A percentile compares a stretch with the other conserved stretches of the same genome.
Conservation (phyloP, 2,329 filamentous ascomycete species). For the Fusarium illudens region DNA sequence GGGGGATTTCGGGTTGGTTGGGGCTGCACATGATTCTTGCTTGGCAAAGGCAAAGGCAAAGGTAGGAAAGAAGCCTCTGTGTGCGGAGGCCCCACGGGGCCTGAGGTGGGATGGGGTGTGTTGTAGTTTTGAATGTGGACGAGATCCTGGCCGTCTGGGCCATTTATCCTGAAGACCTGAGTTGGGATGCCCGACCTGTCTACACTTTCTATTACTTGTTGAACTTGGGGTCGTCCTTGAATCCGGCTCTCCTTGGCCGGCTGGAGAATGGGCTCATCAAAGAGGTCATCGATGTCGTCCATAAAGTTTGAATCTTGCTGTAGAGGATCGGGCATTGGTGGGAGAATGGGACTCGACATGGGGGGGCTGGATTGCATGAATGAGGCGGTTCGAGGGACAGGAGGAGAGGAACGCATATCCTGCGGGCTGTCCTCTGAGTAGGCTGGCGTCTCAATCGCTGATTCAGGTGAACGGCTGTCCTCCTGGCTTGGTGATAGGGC, state of each 20-base stretch:
- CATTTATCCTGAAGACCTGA: slow-evolving; percentile 55
- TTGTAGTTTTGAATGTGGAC: slow-evolving; percentile 50
- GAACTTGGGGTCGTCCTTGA: slow-evolving; percentile 25
- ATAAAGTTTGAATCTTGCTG: slow-evolving; percentile 84
- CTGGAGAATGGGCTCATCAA: slow-evolving; percentile 67
- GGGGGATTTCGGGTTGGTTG: slow-evolving; percentile 18
- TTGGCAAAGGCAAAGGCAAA: slow-evolving; percentile 28
- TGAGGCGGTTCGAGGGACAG: slow-evolving; percentile 71
- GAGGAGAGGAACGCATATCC: slow-evolving; percentile 90
- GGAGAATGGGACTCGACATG: slow-evolving; percentile 81
- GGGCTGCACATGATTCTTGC: slow-evolving; percentile 21
- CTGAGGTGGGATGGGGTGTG: slow-evolving; percentile 39
- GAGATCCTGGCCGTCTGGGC: slow-evolving; percentile 47
- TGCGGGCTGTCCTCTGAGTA: slow-evolving; percentile 74
- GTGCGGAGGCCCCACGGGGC: slow-evolving; percentile 26
- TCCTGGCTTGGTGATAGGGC: slow-evolving; percentile 57
- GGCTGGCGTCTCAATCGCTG: slow-evolving; percentile 59
- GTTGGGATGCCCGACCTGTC: slow-evolving; percentile 50
- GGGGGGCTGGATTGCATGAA: slow-evolving; percentile 68
- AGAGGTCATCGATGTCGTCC: slow-evolving; percentile 76
- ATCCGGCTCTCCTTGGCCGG: slow-evolving; percentile 48
- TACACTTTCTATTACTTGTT: slow-evolving; percentile 44
- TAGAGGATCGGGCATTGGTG: slow-evolving; percentile 68
- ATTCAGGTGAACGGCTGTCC: slow-evolving; percentile 64
- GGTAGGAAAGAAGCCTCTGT: slow-evolving; percentile 38